These are phyloP conservation scores for Protomyces lactucae-debilis DNA, from an alignment of 1,139 yeast species.

Conservation along the genomic window DNA sequence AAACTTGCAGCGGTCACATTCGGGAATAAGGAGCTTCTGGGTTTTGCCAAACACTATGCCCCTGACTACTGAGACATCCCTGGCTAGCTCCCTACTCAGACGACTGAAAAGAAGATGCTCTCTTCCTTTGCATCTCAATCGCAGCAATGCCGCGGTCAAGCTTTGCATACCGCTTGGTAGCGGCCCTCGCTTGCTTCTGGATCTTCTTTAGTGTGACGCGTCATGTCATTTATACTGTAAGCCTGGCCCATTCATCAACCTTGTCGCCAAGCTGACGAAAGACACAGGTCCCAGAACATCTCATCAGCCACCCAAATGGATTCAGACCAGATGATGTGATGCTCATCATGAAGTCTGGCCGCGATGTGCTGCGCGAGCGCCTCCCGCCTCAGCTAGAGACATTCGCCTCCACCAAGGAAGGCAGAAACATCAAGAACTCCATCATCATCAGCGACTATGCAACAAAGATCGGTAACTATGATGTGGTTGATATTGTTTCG, in stretches of 20 bases:
- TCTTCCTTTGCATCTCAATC: not conserved
- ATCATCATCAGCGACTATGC: constrained; percentile 6
- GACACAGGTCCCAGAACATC: not conserved
- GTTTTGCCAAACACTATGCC: not conserved
- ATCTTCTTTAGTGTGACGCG: not conserved
- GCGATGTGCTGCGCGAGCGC: constrained; percentile 3
- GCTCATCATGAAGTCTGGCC: constrained; percentile 17
- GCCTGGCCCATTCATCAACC: not conserved
- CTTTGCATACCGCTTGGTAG: not conserved
- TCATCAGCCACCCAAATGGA: not conserved
- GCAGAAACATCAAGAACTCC: constrained; percentile 7
- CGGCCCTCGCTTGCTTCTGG: not conserved
- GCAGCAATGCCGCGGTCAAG: not conserved
- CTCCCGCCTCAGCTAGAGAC: constrained; percentile 18
- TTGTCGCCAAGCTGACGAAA: not conserved
- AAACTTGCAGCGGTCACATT: too few relatives aligned
- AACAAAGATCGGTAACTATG: not conserved
- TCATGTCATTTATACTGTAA: not conserved
- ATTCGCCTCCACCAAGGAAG: constrained; percentile 7
- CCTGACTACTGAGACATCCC: not conserved
- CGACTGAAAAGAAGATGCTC: not conserved
- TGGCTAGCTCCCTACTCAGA: not conserved
- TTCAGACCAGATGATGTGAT: constrained; percentile 1
- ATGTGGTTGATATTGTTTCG: constrained; percentile 3
- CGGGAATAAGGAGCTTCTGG: too few relatives aligned